A percentile compares a stretch with the other conserved stretches of the same genome.
Evolutionary conservation across 257 asterid species (phyloP).

Genomic region (Solanum rostratum): DNA sequence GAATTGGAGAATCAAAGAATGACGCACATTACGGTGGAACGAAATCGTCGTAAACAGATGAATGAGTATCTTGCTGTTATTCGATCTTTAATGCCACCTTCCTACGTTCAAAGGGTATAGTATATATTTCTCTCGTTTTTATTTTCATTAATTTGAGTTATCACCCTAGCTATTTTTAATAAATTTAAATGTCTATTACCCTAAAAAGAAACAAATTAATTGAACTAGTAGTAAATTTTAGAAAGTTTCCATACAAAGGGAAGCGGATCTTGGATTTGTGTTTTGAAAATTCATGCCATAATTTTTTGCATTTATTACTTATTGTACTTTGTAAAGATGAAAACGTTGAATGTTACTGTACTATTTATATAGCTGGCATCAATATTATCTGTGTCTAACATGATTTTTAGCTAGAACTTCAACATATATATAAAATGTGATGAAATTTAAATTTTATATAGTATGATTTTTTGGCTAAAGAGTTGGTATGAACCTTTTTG

Average conservation of each 20-base stretch:
- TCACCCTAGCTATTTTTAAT: background rate
- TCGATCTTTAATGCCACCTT: conserved; percentile 34
- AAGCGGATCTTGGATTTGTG: background rate
- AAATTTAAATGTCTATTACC: background rate
- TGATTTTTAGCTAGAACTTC: background rate
- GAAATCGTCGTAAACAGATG: conserved; percentile 35
- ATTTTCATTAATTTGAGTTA: background rate
- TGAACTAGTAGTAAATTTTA: background rate
- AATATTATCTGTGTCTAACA: background rate
- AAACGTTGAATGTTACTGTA: background rate
- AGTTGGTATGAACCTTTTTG: background rate
- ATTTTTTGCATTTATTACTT: background rate
- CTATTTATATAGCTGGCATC: background rate
- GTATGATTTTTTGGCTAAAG: background rate
- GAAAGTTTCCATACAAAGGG: background rate
- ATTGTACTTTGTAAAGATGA: background rate
- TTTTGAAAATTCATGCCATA: background rate
- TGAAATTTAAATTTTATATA: background rate
- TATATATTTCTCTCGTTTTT: background rate
- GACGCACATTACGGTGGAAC: conserved; percentile 43
- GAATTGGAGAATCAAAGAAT: conserved; percentile 40
- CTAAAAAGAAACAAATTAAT: background rate
- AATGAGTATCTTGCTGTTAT: conserved; percentile 36
- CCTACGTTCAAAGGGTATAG: conserved; percentile 36
- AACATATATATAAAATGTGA: background rate